Evolutionary conservation across 208 protist genomes (phyloP).

Genomic region (Wallacemonas sp.): DNA sequence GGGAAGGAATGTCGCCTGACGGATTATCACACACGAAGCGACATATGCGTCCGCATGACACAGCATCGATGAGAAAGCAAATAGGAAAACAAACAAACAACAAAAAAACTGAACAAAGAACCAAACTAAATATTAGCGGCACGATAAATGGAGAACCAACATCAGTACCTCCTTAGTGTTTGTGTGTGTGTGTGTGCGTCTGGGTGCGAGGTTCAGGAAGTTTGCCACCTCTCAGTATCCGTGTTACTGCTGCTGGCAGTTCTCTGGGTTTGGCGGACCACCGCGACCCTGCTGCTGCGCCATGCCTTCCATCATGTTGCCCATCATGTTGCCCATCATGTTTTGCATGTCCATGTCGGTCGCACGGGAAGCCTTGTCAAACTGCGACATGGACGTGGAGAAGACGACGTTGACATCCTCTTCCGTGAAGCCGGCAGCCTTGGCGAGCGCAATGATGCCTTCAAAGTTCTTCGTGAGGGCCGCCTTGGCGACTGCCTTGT

Average conservation of each 20-base stretch:
- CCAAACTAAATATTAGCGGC: no score
- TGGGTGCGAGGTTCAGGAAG: neutral
- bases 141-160: no score
- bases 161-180: neutral
- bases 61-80: no score
- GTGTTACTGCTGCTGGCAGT: conserved; percentile 40
- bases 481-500: conserved; percentile 10
- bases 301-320: conserved; percentile 25
- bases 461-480: conserved; percentile 45
- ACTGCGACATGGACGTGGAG: conserved; percentile 24
- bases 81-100: no score
- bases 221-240: neutral
- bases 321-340: conserved; percentile 41
- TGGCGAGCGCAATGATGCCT: conserved; percentile 44
- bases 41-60: no score
- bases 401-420: conserved; percentile 39
- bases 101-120: no score
- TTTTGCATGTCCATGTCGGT: conserved; percentile 22
- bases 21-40: no score
- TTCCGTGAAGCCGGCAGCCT: conserved; percentile 37
- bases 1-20: no score
- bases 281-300: conserved; percentile 5
- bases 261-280: conserved; percentile 11
- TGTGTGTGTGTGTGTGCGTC: neutral
- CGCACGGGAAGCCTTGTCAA: conserved; percentile 15